Base-by-base conservation (phyloP, 352 stramenopile genomes). In the Globisporangium rhizosaccharum region DNA sequence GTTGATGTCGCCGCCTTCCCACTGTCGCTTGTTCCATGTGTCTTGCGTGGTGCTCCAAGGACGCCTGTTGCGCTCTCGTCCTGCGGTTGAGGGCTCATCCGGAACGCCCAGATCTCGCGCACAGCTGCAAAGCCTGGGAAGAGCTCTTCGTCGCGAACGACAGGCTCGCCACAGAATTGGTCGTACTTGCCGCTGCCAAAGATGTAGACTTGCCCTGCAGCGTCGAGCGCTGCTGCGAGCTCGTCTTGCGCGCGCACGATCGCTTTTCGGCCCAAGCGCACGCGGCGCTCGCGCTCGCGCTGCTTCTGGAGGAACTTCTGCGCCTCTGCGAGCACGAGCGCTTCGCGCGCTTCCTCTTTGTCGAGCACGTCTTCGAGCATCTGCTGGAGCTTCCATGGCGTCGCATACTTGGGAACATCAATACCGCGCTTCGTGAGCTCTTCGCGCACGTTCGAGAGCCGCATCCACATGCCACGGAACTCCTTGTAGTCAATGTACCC, bases 401-500 rank as follows among this genome's bases (percentile, higher is more conserved):
- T 93, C 6, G 79, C 73, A 56, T 97, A 94, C 59, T 96, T 96
- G 1, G 89, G 88, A 9, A 97, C 70, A 30, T 96, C 83, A 47
- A 97, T 57, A 7, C 87, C 88, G 47, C 93, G 69, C 61, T 97
- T 94, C 18, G 70, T 65, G 17, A 98, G 79, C 48, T 95, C 88
- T 18, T 94, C 79, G 1, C 80, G 70, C 3, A 94, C 73, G 62
- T 97, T 86, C 8, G 77, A 63, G 8, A 97, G 67, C 1, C 76
- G 72, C 12, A 97, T 59, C 88, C 88, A 98, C 63, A 98, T 97
- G 45, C 89, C 78, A 14, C 92, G 92, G 65, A 98, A 98, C 63
- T 98, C 91, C 15, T 78, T 76, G 68, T 98, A 98, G 55, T 98
- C 89, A 54, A 98, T 97, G 55, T 75, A 88, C 1, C 90, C 91